phyloP scores from a whole-genome alignment of 495 filamentous ascomycete species.

The Neurospora sp. region DNA sequence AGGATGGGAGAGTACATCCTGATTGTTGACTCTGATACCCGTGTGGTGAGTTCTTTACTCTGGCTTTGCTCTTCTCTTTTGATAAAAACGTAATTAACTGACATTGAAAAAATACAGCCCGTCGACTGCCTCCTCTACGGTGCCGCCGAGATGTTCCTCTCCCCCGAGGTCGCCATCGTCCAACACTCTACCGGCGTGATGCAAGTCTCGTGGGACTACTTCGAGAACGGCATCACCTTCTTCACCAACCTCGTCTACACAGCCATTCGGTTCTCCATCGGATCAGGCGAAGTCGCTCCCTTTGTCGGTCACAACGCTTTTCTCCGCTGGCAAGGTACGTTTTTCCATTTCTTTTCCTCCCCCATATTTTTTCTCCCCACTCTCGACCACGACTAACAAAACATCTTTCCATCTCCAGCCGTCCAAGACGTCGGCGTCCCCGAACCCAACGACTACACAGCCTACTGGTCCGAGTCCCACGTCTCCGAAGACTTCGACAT shows the following conservation, averaged over 20 bases:
- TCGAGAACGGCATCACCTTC: constrained; percentile 63
- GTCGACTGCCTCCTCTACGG: constrained; percentile 60
- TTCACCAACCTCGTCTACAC: constrained; percentile 72
- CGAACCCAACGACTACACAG: constrained; percentile 50
- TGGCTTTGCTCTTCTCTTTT: neutral
- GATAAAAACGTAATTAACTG: neutral
- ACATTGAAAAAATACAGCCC: constrained; percentile 13
- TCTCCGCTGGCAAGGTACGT: constrained; percentile 46
- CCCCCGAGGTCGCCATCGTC: constrained; percentile 54
- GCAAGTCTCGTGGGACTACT: constrained; percentile 63
- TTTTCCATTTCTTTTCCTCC: neutral
- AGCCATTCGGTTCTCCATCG: constrained; percentile 59
- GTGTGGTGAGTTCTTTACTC: constrained; percentile 30
- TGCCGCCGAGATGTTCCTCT: constrained; percentile 62
- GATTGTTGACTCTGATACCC: constrained; percentile 63
- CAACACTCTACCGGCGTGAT: constrained; percentile 33
- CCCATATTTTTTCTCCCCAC: neutral
- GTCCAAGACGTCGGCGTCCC: constrained; percentile 59
- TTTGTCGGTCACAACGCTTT: constrained; percentile 67
- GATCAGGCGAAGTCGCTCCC: constrained; percentile 67
- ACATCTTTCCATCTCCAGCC: constrained; percentile 25
- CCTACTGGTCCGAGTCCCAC: constrained; percentile 68
- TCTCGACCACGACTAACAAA: neutral
- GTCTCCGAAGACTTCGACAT: constrained; percentile 77
- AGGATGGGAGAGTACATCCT: constrained; percentile 67